Base-by-base conservation (phyloP, 495 filamentous ascomycete species). In the Aspergillus olivimuriae region DNA sequence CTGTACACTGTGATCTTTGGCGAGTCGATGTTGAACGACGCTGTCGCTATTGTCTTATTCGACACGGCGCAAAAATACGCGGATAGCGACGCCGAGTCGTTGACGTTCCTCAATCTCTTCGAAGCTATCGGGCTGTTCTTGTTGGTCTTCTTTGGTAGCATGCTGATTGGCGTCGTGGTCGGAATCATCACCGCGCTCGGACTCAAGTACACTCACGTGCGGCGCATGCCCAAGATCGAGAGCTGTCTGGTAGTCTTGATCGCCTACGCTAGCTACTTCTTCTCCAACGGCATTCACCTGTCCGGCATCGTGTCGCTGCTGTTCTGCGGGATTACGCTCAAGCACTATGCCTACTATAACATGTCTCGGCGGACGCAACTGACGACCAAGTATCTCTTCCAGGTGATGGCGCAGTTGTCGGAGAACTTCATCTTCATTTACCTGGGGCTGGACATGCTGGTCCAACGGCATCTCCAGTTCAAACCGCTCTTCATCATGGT, bases 371-470 rank as follows among this genome's bases (percentile, higher is more conserved):
- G 92, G 33, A 95, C 94, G 16, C 92, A 98, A 58, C 78, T 98
- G 53, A 96, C 92, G 14, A 98, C 94, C 41, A 98, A 98, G 62
- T 98, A 95, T 68, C 76, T 95, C 19, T 98, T 98, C 70, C 86
- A 92, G 63, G 83, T 95, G 38, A 81, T 94, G 46, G 87, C 94
- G 4, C 94, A 97, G 62, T 70, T 98, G 28, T 92, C 90, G 0
- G 92, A 98, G 68, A 98, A 98, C 65, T 98, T 98, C 51, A 98
- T 98, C 56, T 98, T 98, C 70, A 98, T 98, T 63, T 98, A 97
- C 58, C 78, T 98, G 2, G 92, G 92, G 0, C 72, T 98, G 11
- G 89, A 92, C 1, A 75, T 98, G 21, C 95, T 98, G 60, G 95
- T 94, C 2, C 89, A 95, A 51, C 77, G 77, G 16, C 74, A 83